Conservation (phyloP, 805 yeast genomes). For the Teunomyces tritomae region DNA sequence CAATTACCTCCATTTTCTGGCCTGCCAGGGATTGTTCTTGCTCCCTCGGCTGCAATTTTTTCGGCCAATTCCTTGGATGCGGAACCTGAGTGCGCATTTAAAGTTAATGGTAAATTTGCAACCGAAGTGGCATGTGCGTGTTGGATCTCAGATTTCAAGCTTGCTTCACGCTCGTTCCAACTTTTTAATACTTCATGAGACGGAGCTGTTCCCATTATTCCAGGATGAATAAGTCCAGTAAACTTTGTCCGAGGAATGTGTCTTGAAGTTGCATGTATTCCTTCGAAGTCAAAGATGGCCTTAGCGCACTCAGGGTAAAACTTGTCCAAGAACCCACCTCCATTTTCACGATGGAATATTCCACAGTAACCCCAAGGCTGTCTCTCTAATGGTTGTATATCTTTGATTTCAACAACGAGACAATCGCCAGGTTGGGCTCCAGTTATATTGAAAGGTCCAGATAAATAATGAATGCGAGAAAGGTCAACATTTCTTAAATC, state of each 20-base stretch:
- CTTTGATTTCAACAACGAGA: constrained; percentile 49
- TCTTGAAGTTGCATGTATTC: constrained; percentile 47
- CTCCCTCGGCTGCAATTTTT: constrained; percentile 41
- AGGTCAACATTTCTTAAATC: constrained; percentile 46
- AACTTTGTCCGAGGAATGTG: constrained; percentile 50
- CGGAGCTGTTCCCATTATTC: constrained; percentile 53
- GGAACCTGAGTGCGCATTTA: constrained; percentile 40
- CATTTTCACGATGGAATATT: constrained; percentile 46
- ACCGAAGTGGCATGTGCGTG: constrained; percentile 30
- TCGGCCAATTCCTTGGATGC: constrained; percentile 28
- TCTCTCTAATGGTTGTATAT: constrained; percentile 50
- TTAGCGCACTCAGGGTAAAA: constrained; percentile 52
- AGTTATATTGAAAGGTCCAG: constrained; percentile 47
- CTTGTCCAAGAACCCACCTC: constrained; percentile 50
- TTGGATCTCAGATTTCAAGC: constrained; percentile 31
- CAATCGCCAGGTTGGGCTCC: constrained; percentile 49
- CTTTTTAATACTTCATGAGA: constrained; percentile 38
- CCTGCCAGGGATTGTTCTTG: constrained; percentile 52
- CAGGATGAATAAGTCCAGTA: constrained; percentile 52
- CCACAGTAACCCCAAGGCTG: constrained; percentile 57
- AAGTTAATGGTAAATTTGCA: constrained; percentile 41
- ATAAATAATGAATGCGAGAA: constrained; percentile 45
- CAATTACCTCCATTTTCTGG: constrained; percentile 56
- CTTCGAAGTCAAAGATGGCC: constrained; percentile 53
- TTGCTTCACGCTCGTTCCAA: constrained; percentile 46